Conservation (phyloP, 495 filamentous ascomycete genomes). For the Pyrenopolyporus hunteri region DNA sequence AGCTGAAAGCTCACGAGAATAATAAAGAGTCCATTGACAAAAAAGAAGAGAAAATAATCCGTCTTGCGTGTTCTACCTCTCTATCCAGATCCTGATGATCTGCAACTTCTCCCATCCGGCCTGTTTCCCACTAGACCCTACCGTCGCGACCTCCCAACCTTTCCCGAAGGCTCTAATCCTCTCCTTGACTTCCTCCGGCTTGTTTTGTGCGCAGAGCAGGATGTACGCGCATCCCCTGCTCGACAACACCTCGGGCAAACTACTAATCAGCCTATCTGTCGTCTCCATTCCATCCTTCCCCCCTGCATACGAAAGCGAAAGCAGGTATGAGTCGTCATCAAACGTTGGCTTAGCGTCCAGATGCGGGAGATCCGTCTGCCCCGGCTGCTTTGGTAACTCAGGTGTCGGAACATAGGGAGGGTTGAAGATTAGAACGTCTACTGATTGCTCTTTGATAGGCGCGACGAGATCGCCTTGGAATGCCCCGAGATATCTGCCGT, state of each 20-base stretch:
- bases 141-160: slow-evolving; percentile 77
- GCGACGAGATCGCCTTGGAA: slow-evolving; percentile 69
- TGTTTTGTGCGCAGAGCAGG: slow-evolving; percentile 86
- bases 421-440: slow-evolving; percentile 94
- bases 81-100: slow-evolving; percentile 75
- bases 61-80: slow-evolving; percentile 7
- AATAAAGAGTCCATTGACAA: slow-evolving; percentile 26
- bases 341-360: slow-evolving; percentile 48
- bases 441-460: slow-evolving; percentile 58
- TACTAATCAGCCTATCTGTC: slow-evolving; percentile 75
- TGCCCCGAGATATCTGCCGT: slow-evolving; percentile 61
- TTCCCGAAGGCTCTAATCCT: slow-evolving; percentile 61
- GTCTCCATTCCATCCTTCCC: slow-evolving; percentile 91
- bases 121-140: slow-evolving; percentile 79
- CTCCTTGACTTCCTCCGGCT: slow-evolving; percentile 74
- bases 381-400: slow-evolving; percentile 61
- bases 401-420: slow-evolving; percentile 92
- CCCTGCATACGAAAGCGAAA: slow-evolving; percentile 88
- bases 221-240: slow-evolving; percentile 82
- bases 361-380: slow-evolving; percentile 25
- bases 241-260: slow-evolving; percentile 67
- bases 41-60: background rate
- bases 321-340: slow-evolving; percentile 75
- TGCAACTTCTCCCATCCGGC: slow-evolving; percentile 92
- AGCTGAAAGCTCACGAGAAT: slow-evolving; percentile 35